Base-by-base conservation (phyloP, 345 rosid genomes). In the Isatis tinctoria region DNA sequence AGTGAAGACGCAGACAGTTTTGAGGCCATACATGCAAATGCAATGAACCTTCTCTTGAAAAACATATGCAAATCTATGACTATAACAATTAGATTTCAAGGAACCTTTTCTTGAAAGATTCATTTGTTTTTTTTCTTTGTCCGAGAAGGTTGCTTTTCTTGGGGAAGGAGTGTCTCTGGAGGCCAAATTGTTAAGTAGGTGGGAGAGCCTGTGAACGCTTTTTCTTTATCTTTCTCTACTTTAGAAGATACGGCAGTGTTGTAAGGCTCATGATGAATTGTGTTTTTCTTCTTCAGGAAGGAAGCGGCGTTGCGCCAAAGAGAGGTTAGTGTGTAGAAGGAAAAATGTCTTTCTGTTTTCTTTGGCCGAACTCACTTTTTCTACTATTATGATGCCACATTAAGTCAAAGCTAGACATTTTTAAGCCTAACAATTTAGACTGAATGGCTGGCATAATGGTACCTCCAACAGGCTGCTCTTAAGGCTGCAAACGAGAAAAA, bases 161-260 rank as follows among this genome's bases (percentile, higher is more conserved):
- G 98, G 98, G 65, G 97, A 89, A 79, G 98, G 99, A 74, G 91
- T 88, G 33, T 95, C 99, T 62, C 70, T 95, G 48, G 99, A 92
- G 83, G 97, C 99, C 74, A 92, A 95, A 83, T 73, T 88, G 79
- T 71, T 95, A 80, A 92, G 84, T 84, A 86, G 99, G 99, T 88
- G 71, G 26, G 78, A 59, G 75, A 65, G 11, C 37, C 33, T 18
- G 24, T 72, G 47, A 44, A 69, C 74, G 68, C 14, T 24, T 37
- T 60, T 44, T 52, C 48, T 67, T 47, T 43, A 52, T 73, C 54
- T 43, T 58, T 41, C 65, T 52, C 68, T 67, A 37, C 28, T 71
- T 16, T 18, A 45, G 12, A 39, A 47, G 16, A 71, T 5, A 71
- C 0, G 20, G 32, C 49, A 27, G 67, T 65, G 40, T n/a, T 63